Evolutionary conservation across 2,329 filamentous ascomycete genomes (phyloP), one percentile per base, ranked within the genome.

Genomic region (Penicillium paneum): DNA sequence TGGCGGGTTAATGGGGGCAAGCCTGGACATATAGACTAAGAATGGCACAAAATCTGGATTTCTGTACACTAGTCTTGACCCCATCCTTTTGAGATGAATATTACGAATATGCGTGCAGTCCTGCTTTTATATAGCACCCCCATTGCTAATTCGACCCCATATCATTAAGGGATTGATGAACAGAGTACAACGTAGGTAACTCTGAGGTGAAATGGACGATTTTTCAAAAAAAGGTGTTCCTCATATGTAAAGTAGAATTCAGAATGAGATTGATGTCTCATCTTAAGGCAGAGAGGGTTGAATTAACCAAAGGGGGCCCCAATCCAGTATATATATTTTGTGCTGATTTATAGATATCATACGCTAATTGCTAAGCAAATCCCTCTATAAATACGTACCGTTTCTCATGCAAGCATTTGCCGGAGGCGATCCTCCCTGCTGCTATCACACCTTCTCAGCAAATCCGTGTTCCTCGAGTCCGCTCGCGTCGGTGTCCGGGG

Each of bases 391-490:
- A 43, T 15, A 34, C 11, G 34, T n/a, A 41, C 21, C 39, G 28
- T 41, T 39, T 34, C 39, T 44, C 39, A 54, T 54, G 46, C 52
- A 44, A 50, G 46, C n/a, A 15, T 15, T 45, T 41, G 10, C 19
- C 24, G 15, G 26, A 39, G 15, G 15, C 12, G 21, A 41, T n/a
- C n/a, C 4, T 32, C 7, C 15, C 24, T 7, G 12, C 1, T n/a
- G 17, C 15, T 6, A 47, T 56, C 35, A 59, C 29, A 40, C 45
- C 57, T 75, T 78, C 65, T 81, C 71, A 0, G 80, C 83, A 66
- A 86, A 83, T 0, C 83, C 82, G 52, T 80, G 81, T 49, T 77
- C 75, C 56, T 83, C 78, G 40, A 88, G 70, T 28, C 79, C 79
- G 49, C 72, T 71, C 3, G 78, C 78, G 49, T 77, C 75, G 2